Evolutionary conservation across 2,329 filamentous ascomycete genomes (phyloP).

Genomic region (Fusarium sp.): DNA sequence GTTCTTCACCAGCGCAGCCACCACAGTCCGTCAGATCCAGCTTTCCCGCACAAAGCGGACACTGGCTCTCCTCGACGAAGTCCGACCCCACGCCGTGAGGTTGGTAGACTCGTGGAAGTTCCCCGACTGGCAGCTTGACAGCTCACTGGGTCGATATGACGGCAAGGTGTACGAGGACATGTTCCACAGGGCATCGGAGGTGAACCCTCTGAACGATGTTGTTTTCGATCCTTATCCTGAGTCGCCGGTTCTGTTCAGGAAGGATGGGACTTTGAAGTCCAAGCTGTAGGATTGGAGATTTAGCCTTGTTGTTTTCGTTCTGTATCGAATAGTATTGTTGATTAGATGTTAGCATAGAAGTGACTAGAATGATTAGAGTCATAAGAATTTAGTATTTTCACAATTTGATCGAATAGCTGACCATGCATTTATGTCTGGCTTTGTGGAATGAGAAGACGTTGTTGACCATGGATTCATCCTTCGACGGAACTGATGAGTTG

Average conservation of each 20-base stretch:
- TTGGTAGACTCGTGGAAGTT: constrained; percentile 82
- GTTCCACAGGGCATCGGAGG: constrained; percentile 77
- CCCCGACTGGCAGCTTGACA: constrained; percentile 83
- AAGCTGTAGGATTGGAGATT: constrained; percentile 22
- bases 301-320: not conserved
- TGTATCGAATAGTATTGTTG: not conserved
- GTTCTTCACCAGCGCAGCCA: constrained; percentile 77
- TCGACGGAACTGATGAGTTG: not conserved
- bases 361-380: not conserved
- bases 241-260: constrained; percentile 45
- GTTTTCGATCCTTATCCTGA: constrained; percentile 79
- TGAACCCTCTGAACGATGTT: constrained; percentile 79
- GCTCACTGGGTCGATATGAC: constrained; percentile 75
- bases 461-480: not conserved
- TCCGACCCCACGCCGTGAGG: constrained; percentile 78
- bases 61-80: constrained; percentile 76
- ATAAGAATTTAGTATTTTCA: not conserved
- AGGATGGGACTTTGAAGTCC: constrained; percentile 17
- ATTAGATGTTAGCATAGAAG: not conserved
- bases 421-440: not conserved
- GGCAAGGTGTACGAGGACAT: constrained; percentile 84
- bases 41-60: constrained; percentile 75
- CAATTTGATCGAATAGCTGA: not conserved
- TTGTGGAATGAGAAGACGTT: not conserved
- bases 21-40: constrained; percentile 79